Evolutionary conservation across 2,329 filamentous ascomycete genomes (phyloP).

Genomic region (Cryphonectria nitschkei): DNA sequence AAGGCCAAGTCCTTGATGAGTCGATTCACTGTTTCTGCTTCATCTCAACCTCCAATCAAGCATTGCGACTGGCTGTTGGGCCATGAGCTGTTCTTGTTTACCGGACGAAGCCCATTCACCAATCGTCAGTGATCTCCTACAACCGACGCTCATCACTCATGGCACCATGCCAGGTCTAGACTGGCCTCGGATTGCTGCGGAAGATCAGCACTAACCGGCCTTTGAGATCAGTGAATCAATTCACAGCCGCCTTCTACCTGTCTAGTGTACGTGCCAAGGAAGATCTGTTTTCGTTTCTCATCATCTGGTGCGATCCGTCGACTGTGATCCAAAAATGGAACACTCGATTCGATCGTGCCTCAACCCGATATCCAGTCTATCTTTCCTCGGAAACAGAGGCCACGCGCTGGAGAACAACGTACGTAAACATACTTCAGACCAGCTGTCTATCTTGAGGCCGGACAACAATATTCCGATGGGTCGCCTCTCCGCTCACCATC

Average conservation of each 20-base stretch:
- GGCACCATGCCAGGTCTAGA: not conserved
- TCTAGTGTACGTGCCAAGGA: not conserved
- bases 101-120: not conserved
- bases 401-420: not conserved
- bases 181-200: conserved; percentile 15
- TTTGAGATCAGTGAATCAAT: conserved; percentile 1
- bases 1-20: conserved; percentile 7
- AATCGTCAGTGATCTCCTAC: not conserved
- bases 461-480: conserved; percentile 14
- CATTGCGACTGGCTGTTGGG: conserved; percentile 21
- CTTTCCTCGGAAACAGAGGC: conserved; percentile 9
- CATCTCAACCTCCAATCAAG: conserved; percentile 11
- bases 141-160: conserved; percentile 2
- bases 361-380: conserved; percentile 20
- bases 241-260: not conserved
- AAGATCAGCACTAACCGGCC: conserved; percentile 19
- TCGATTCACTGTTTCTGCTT: conserved; percentile 21
- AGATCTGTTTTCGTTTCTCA: conserved; percentile 17
- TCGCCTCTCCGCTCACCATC: not conserved
- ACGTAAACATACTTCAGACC: not conserved
- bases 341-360: conserved; percentile 7
- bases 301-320: conserved; percentile 1
- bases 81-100: not conserved
- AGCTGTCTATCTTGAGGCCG: conserved; percentile 2
- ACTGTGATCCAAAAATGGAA: conserved; percentile 10